Evolutionary conservation across 495 filamentous ascomycete species (phyloP).

Genomic region (Penicillium coprophilum): DNA sequence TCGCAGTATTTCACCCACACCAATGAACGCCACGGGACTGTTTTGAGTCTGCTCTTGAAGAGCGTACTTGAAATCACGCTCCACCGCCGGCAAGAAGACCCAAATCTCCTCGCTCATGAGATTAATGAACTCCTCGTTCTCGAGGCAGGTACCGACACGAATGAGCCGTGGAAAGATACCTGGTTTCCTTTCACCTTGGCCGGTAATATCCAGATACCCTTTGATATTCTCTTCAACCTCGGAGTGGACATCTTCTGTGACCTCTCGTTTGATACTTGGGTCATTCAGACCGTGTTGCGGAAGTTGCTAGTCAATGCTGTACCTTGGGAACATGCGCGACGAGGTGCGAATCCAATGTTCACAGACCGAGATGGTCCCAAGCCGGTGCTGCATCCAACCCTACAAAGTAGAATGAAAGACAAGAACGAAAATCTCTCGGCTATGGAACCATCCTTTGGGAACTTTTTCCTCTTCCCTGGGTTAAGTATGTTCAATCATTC

Average conservation of each 20-base stretch:
- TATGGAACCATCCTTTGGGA: conserved; percentile 25
- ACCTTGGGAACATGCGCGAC: conserved; percentile 28
- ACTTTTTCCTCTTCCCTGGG: conserved; percentile 35
- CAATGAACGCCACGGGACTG: conserved; percentile 32
- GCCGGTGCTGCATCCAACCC: conserved; percentile 1
- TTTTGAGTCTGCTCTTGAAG: conserved; percentile 33
- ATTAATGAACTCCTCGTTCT: conserved; percentile 36
- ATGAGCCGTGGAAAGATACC: conserved; percentile 10
- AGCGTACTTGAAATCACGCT: conserved; percentile 41
- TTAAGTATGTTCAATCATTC: conserved; percentile 38
- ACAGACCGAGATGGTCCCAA: conserved; percentile 12
- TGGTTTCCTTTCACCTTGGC: conserved; percentile 35
- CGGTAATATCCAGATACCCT: conserved; percentile 38
- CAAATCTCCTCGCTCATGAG: conserved; percentile 30
- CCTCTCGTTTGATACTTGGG: conserved; percentile 41
- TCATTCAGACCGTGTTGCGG: conserved; percentile 33
- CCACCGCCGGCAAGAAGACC: conserved; percentile 24
- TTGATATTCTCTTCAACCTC: conserved; percentile 35
- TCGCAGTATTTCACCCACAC: conserved; percentile 24
- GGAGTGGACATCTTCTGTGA: conserved; percentile 43
- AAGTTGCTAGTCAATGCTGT: conserved; percentile 33
- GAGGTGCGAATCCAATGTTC: conserved; percentile 8
- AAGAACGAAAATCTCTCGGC: conserved; percentile 3
- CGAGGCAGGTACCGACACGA: conserved; percentile 11
- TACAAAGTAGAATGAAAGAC: conserved; percentile 13